Base-by-base conservation (phyloP, 805 yeast genomes). In the Ogataea methylovora region DNA sequence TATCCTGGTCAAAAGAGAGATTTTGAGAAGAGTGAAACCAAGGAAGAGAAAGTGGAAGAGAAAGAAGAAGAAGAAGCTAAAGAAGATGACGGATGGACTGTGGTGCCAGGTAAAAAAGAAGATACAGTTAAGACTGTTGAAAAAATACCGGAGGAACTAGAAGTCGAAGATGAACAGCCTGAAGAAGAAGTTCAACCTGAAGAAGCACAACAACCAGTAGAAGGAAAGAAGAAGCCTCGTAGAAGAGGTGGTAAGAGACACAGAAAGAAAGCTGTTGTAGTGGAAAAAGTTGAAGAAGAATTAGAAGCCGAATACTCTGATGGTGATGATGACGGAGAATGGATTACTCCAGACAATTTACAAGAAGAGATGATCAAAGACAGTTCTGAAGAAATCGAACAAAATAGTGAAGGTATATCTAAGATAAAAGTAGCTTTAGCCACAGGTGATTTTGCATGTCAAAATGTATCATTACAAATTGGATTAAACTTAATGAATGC, bases 401-500 rank as follows among this genome's bases (percentile, higher is more conserved):
- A 60, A 11, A 60, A 61, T 13, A 49, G 53, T 4, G 20, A 16
- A n/a, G 13, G n/a, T 4, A 23, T 44, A 5, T 49, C 60, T 9
- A 46, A 61, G n/a, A 69, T 80, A 38, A 73, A 78, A 42, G 92
- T 81, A 14, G 98, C 97, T 3, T 61, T 92, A 32, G 80, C 95
- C 0, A 83, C 97, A 0, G 95, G 95, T 19, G 99, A 92, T 73
- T 92, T 90, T 63, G 97, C 99, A 2, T 85, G 90, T 50, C 99
- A 92, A 59, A 92, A 92, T 58, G 95, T 88, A 12, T 74, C 95
- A 1, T 68, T 92, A 62, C 97, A 90, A 58, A 70, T 92, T 47
- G 96, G 96, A 5, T 58, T 92, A 38, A 82, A 84, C 44, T 66
- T 90, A 45, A 81, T 92, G 77, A 88, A 88, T 58, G 67, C 84